phyloP scores from a whole-genome alignment of 768 basidiomycete genomes.

The Tylopilus vinaceipallidus region DNA sequence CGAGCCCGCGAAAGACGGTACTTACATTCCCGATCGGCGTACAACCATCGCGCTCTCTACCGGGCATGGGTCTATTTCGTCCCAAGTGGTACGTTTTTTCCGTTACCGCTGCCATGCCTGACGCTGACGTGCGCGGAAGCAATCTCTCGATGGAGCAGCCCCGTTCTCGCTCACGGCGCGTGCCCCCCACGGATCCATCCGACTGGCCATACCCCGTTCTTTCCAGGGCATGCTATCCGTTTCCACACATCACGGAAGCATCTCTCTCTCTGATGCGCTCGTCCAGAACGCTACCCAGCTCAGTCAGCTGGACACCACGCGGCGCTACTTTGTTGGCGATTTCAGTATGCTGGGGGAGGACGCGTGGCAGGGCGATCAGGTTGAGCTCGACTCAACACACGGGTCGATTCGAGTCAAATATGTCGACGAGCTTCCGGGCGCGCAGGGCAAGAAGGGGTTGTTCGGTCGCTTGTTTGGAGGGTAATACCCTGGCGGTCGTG shows the following conservation, averaged over 20 bases:
- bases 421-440: constrained; percentile 9
- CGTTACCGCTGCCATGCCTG: not conserved
- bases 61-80: constrained; percentile 12
- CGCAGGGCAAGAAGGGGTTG: constrained; percentile 12
- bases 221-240: constrained; percentile 22
- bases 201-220: constrained; percentile 17
- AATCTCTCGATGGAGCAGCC: constrained; percentile 4
- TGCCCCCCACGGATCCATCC: constrained; percentile 13
- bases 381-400: constrained; percentile 15
- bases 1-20: too few species aligned
- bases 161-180: constrained; percentile 19
- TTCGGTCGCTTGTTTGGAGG: constrained; percentile 19
- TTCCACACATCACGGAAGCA: constrained; percentile 17
- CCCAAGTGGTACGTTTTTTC: constrained; percentile 21
- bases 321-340: constrained; percentile 28
- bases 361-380: constrained; percentile 22
- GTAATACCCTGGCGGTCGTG: not conserved
- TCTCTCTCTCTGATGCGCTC: constrained; percentile 14
- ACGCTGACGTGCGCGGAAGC: constrained; percentile 8
- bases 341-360: constrained; percentile 14
- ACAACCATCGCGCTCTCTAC: constrained; percentile 24
- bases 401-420: constrained; percentile 24
- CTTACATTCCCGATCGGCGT: too few species aligned
- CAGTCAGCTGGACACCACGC: constrained; percentile 16
- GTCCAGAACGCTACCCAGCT: constrained; percentile 18